These are phyloP conservation scores for Gastrolobium bilobum DNA, from an alignment of 306 rosid genomes.

Conservation along the genomic window DNA sequence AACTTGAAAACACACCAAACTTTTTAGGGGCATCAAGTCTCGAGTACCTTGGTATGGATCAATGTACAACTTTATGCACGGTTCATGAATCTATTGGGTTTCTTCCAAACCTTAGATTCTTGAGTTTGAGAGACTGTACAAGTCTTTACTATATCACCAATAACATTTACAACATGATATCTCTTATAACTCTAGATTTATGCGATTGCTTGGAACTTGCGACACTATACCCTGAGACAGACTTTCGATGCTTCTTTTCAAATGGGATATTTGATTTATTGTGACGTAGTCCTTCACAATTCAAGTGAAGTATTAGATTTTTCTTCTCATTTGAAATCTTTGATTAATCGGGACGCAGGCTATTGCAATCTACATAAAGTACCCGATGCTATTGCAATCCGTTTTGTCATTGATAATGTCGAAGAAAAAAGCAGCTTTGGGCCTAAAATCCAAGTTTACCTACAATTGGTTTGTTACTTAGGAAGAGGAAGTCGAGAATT, in stretches of 20 bases:
- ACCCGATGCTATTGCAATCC: no score
- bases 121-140: slow-evolving; percentile 24
- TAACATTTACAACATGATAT: not conserved
- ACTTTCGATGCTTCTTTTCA: not conserved
- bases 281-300: no score
- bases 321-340: slow-evolving; percentile 29
- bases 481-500: not conserved
- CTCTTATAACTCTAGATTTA: slow-evolving; percentile 22
- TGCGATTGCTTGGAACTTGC: not conserved
- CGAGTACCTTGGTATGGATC: not conserved
- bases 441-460: slow-evolving; percentile 20
- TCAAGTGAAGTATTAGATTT: slow-evolving; percentile 1
- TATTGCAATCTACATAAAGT: no score
- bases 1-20: not conserved
- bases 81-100: slow-evolving; percentile 25
- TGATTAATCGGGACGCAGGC: not conserved
- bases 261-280: not conserved
- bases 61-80: not conserved
- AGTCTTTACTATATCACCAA: no score
- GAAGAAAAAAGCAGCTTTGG: not conserved
- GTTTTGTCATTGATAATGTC: not conserved
- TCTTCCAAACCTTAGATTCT: not conserved
- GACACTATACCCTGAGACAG: not conserved
- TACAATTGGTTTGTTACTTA: slow-evolving; percentile 16
- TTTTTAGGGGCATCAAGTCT: not conserved